Evolutionary conservation across 2,329 filamentous ascomycete species (phyloP), one percentile per base, ranked within the genome.

Genomic region (Pestalotiopsis sp.): DNA sequence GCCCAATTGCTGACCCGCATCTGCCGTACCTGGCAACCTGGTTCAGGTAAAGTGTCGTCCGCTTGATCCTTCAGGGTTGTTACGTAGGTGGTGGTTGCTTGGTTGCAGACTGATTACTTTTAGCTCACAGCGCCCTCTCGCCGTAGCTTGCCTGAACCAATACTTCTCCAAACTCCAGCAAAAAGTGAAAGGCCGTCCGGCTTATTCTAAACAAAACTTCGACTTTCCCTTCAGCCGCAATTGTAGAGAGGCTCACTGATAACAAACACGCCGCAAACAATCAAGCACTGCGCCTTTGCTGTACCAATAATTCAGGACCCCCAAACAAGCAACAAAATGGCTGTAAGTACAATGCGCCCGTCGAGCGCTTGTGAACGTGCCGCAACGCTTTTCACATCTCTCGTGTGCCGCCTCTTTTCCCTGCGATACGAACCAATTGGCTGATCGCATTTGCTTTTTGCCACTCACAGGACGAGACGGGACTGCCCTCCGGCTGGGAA

Each of bases 401-500:
- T 20, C 9, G 9, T 52, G n/a, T 52, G 2, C 44, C 44, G 44
- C 14, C n/a, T 52, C 6, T 52, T 20, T 52, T 20, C 10, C 9
- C 3, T 52, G 17, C 44, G 7, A n/a, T 22, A 20, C 44, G n/a
- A 17, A 52, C 7, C 44, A 52, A 52, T 35, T n/a, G 44, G 44
- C 44, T 52, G 44, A 52, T 20, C 17, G 17, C n/a, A n/a, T 20
- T 52, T n/a, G 17, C 9, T 20, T 52, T n/a, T 20, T 20, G 17
- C 44, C n/a, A 7, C 44, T 20, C 7, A 48, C 73, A 92, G 89
- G 82, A 87, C 77, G 92, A 94, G 67, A 90, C 91, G 73, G 95
- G 95, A 79, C 89, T 98, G 71, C 94, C 94, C 70, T 80, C 89
- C 63, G 89, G 90, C 80, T 98, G 95, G 94, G 96, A 98, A 84